These are phyloP conservation scores for Pleomassaria siparia DNA, from an alignment of 2,329 filamentous ascomycete genomes.

Conservation along the genomic window DNA sequence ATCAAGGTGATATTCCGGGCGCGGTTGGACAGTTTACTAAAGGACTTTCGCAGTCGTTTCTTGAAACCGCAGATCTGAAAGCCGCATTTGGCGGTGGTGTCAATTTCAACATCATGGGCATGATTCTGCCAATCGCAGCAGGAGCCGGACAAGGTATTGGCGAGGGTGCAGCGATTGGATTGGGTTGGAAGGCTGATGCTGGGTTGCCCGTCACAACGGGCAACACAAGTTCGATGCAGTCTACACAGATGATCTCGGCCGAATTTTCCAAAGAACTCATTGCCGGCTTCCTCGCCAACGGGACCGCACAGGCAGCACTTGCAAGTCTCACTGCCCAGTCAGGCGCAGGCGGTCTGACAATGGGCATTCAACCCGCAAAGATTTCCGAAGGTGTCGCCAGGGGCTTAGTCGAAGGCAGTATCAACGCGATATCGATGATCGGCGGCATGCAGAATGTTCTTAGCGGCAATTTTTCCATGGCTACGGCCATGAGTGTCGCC, in stretches of 20 bases:
- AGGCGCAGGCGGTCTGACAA: slow-evolving; percentile 9
- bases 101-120: slow-evolving; percentile 15
- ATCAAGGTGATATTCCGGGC: slow-evolving; percentile 17
- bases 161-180: slow-evolving; percentile 24
- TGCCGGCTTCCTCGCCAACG: slow-evolving; percentile 26
- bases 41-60: slow-evolving; percentile 29
- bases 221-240: slow-evolving; percentile 8
- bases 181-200: slow-evolving; percentile 13
- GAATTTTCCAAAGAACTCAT: slow-evolving; percentile 24
- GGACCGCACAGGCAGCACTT: slow-evolving; percentile 13
- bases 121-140: slow-evolving; percentile 24
- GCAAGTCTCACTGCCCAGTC: slow-evolving; percentile 6
- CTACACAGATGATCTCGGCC: slow-evolving; percentile 18
- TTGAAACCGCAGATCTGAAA: slow-evolving; percentile 21
- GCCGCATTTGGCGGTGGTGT: neutral
- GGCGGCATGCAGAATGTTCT: slow-evolving; percentile 31
- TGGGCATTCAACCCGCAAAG: slow-evolving; percentile 17
- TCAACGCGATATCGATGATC: slow-evolving; percentile 26
- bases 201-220: slow-evolving; percentile 7
- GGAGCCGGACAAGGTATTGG: slow-evolving; percentile 33
- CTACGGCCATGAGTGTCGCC: slow-evolving; percentile 23
- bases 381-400: slow-evolving; percentile 30
- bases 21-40: slow-evolving; percentile 24
- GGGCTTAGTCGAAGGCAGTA: slow-evolving; percentile 27
- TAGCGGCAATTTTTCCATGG: slow-evolving; percentile 22